phyloP scores from a whole-genome alignment of 2,329 filamentous ascomycete species.

The Leptographium wingfieldii region DNA sequence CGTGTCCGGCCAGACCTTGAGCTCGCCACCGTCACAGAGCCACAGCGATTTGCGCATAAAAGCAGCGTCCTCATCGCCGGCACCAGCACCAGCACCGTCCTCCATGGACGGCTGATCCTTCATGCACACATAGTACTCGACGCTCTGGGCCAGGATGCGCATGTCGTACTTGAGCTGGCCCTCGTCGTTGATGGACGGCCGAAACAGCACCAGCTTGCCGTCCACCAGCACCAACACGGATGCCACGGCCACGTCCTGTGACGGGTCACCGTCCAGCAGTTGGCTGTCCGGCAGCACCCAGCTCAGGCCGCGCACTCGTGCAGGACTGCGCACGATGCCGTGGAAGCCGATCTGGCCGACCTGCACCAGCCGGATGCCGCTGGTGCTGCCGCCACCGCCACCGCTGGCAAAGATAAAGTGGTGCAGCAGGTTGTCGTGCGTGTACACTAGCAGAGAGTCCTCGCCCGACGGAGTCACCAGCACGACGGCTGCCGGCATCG shows the following conservation, averaged over 20 bases:
- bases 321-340: constrained; percentile 87
- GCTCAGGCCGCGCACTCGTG: constrained; percentile 81
- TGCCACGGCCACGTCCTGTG: constrained; percentile 85
- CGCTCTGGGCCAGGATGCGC: constrained; percentile 89
- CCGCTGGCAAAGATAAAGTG: constrained; percentile 77
- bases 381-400: too few relatives aligned
- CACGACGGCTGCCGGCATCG: constrained; percentile 74
- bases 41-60: constrained; percentile 73
- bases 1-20: constrained; percentile 82
- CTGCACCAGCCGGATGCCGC: constrained; percentile 59
- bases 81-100: neutral
- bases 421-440: constrained; percentile 88
- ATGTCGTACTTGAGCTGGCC: constrained; percentile 94
- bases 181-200: constrained; percentile 70
- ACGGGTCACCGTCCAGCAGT: constrained; percentile 79
- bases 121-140: constrained; percentile 90
- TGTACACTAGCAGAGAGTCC: constrained; percentile 92
- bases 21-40: constrained; percentile 79
- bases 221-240: constrained; percentile 95
- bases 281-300: constrained; percentile 93
- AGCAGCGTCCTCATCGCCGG: neutral
- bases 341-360: constrained; percentile 98
- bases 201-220: constrained; percentile 84
- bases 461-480: constrained; percentile 80
- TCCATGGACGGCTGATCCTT: constrained; percentile 54